These are phyloP conservation scores for Populus deltoides DNA, from an alignment of 345 rosid genomes.

Conservation along the genomic window DNA sequence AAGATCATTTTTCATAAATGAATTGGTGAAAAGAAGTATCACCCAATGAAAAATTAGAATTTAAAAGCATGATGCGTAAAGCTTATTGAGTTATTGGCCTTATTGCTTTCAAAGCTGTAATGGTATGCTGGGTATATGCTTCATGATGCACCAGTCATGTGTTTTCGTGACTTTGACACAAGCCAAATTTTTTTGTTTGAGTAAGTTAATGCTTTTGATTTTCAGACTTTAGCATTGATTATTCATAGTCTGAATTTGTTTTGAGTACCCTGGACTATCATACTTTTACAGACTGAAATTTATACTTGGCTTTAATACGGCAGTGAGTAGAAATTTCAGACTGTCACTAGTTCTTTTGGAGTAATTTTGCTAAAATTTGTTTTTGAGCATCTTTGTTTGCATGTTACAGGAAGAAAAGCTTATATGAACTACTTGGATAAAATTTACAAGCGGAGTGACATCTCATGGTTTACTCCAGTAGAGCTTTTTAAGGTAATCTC, in stretches of 20 bases:
- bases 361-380: no score
- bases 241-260: not conserved
- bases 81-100: no score
- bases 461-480: slow-evolving; percentile 97
- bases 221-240: not conserved
- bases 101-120: not conserved
- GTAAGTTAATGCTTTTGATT: not conserved
- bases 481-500: slow-evolving; percentile 87
- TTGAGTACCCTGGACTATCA: not conserved
- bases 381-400: not conserved
- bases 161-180: not conserved
- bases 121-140: not conserved
- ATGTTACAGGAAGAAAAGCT: slow-evolving; percentile 68
- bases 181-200: not conserved
- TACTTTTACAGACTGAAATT: not conserved
- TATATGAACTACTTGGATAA: slow-evolving; percentile 78
- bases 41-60: not conserved
- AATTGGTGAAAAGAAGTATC: no score
- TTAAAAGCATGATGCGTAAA: not conserved
- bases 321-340: no score
- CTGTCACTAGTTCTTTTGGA: no score
- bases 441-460: slow-evolving; percentile 82
- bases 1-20: no score
- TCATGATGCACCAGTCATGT: not conserved
- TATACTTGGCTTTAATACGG: no score